phyloP scores from a whole-genome alignment of 257 asterid species.

The Cordia subcordata region DNA sequence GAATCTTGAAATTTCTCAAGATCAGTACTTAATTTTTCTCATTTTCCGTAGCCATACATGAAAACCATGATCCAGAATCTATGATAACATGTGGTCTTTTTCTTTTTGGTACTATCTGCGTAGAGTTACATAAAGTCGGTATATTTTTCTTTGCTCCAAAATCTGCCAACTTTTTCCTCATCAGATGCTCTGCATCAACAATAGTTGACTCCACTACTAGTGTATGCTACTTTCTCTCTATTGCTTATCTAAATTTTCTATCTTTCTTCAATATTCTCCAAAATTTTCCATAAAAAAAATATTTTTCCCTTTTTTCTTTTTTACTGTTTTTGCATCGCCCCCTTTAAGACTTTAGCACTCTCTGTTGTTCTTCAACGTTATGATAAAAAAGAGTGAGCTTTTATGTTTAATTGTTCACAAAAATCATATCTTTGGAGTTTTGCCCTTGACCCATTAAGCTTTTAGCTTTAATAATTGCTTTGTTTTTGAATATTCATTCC shows the following conservation, averaged over 20 bases:
- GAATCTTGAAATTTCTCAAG: conserved; percentile 5
- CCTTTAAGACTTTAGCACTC: no score
- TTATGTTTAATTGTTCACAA: neutral
- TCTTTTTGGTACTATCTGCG: conserved; percentile 9
- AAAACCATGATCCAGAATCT: no score
- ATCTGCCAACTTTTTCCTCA: conserved; percentile 1
- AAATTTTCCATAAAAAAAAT: no score
- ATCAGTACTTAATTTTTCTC: neutral
- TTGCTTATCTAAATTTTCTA: neutral
- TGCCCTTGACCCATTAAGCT: neutral
- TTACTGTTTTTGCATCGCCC: no score
- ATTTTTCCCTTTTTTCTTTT: no score
- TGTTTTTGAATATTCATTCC: neutral
- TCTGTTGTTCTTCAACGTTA: neutral
- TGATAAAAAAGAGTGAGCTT: no score
- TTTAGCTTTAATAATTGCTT: no score
- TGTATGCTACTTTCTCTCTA: neutral
- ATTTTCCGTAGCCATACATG: conserved; percentile 12
- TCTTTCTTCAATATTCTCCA: neutral
- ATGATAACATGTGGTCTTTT: conserved; percentile 13
- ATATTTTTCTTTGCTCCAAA: conserved; percentile 14
- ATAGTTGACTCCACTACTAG: neutral
- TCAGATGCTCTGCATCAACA: conserved; percentile 1
- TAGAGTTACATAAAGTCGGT: conserved; percentile 12
- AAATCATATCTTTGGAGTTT: conserved; percentile 1